Evolutionary conservation across 2,329 filamentous ascomycete species (phyloP), one percentile per base, ranked within the genome.

Genomic region (Rachicladosporium sp.): DNA sequence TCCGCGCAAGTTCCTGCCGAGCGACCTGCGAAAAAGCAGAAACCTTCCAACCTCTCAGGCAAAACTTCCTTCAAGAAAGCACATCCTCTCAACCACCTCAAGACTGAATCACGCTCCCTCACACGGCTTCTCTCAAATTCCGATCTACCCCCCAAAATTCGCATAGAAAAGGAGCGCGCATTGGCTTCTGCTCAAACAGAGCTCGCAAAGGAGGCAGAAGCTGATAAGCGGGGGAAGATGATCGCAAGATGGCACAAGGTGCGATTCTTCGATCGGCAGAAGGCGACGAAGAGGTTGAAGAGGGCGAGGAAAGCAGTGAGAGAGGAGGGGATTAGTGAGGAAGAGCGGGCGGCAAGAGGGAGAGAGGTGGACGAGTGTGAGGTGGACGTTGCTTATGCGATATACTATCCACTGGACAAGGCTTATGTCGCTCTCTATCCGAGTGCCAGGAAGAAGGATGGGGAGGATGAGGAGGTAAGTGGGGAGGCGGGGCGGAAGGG

Each of bases 241-340:
- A 86, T 88, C 46, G 69, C 69, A 37, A 82, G 79, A 58, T 91
- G 87, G 52, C 83, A 89, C 58, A 88, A 85, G 74, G 76, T 89
- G 37, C 70, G 84, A 21, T 91, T 91, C 57, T 89, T 89, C 60
- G 84, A 83, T 82, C 73, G 80, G 35, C 79, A 84, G 61, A 87
- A 85, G 60, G 81, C 81, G 21, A 71, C 70, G 37, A 70, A 81
- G 42, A 67, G 77, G 32, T 65, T 76, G 38, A 87, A 81, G 58
- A 74, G 78, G 52, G 64, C 82, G 37, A 66, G 68, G 50, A 76
- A 74, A 51, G 71, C 71, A 46, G 62, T 82, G 31, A 62, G 70
- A 11, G 61, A 68, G 35, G 66, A 71, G 7, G 41, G 41, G 21
- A 36, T 36, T 10, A 49, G 45, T 27, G 46, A 38, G 48, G 62